A percentile compares a stretch with the other conserved stretches of the same genome.
phyloP scores from a whole-genome alignment of 2,329 filamentous ascomycete genomes.

The Trichoderma sp. region DNA sequence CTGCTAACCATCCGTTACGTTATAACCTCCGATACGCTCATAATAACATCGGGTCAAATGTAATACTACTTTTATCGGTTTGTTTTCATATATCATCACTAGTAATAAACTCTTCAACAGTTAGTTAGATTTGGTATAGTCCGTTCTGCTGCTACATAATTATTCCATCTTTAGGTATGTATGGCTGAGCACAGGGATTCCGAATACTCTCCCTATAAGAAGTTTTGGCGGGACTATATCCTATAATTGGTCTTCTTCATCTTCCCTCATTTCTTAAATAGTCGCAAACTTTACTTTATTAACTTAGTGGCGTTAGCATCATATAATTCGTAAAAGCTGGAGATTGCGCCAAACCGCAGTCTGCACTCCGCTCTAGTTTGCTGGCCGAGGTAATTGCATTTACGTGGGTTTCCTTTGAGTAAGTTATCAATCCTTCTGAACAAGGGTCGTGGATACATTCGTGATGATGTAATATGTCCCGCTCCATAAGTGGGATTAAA shows the following conservation, averaged over 20 bases:
- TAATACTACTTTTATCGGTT: background rate
- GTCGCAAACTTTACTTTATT: background rate
- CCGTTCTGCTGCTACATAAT: background rate
- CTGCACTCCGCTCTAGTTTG: background rate
- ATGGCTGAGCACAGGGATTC: background rate
- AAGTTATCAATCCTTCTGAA: background rate
- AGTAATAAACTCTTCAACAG: background rate
- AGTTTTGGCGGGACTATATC: background rate
- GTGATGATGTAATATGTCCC: background rate
- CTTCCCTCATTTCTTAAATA: background rate
- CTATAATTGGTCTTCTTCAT: background rate
- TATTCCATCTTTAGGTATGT: background rate
- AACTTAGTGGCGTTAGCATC: background rate
- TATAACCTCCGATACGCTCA: background rate
- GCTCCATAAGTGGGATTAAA: background rate
- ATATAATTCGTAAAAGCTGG: background rate
- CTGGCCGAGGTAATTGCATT: background rate
- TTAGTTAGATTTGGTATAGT: background rate
- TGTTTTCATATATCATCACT: background rate
- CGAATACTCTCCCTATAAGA: background rate
- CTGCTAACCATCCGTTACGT: no score
- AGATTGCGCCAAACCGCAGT: background rate
- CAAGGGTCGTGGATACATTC: background rate
- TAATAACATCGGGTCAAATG: background rate
- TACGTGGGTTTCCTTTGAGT: background rate